Base-by-base conservation (phyloP, 192 early-diverging fungal genomes). In the Coemansia sp. region DNA sequence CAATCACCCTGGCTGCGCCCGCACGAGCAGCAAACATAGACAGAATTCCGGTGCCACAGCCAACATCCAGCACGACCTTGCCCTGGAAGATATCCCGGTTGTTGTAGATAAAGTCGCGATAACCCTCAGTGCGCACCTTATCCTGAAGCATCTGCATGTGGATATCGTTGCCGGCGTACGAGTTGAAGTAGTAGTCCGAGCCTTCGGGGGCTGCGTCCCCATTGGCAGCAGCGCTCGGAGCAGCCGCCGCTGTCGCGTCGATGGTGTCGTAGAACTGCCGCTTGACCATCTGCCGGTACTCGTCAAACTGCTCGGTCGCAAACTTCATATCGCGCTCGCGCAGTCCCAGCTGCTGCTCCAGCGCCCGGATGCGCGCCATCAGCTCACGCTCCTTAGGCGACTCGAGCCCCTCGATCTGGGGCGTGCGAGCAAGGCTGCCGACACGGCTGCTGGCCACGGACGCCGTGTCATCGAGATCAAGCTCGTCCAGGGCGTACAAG, bases 131-230 rank as follows among this genome's bases (percentile, higher is more conserved):
- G 39, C 97, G 84, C 38, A 99, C 90, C 17, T 78, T 84, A 62
- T 99, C 97, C 74, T 94, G 88, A 9, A 98, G 84, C 95, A 98
- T 97, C 68, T 95, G 93, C 85, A 92, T 90, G 85, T 98, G 74
- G 59, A 70, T 69, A 3, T 59, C 67, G 59, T 66, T 69, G 19
- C 58, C 59, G 1, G 67, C 74, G 21, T 77, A 77, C 17, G 66
- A 77, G 48, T 70, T 66, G 36, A 77, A 77, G 55, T 77, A 77
- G 51, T 82, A 83, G 64, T 87, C 65, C 4, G 73, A 70, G 23
- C 21, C 36, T 5, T 48, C 64, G 27, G 40, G 42, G 9, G 49
- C 48, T 2, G 50, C 62, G 23, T 58, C 74, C 4, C n/a, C 28
- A 29, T n/a, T 36, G 11, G 5, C 11, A 1, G 41, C 20, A 6